Evolutionary conservation across 441 rosid genomes (phyloP).

Genomic region (Euphorbia schlechtendalii): DNA sequence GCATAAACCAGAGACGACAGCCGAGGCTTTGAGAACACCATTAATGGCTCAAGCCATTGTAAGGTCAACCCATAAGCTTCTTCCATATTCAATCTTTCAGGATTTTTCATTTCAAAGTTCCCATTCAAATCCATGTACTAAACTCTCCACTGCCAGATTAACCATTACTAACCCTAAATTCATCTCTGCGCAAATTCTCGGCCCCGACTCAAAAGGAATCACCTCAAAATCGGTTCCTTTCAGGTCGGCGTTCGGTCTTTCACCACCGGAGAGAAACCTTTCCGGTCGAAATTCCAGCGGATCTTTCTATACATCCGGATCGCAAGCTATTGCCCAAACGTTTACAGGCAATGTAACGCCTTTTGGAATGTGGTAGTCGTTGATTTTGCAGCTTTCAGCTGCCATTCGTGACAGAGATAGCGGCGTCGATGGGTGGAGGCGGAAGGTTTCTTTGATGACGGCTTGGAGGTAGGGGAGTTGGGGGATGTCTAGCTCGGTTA

Average conservation of each 20-base stretch:
- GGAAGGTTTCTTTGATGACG: slow-evolving; percentile 58
- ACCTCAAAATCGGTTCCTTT: slow-evolving; percentile 67
- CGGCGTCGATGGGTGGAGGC: slow-evolving; percentile 59
- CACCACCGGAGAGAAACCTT: slow-evolving; percentile 56
- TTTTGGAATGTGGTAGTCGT: slow-evolving; percentile 46
- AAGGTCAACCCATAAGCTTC: slow-evolving; percentile 66
- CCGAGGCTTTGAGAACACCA: slow-evolving; percentile 56
- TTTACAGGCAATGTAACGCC: slow-evolving; percentile 41
- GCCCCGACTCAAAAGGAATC: slow-evolving; percentile 81
- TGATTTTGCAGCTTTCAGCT: slow-evolving; percentile 37
- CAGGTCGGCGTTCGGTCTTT: slow-evolving; percentile 47
- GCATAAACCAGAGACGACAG: slow-evolving; percentile 24
- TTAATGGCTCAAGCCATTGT: slow-evolving; percentile 50
- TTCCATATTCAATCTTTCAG: slow-evolving; percentile 59
- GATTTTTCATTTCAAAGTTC: slow-evolving; percentile 39
- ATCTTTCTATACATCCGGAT: slow-evolving; percentile 37
- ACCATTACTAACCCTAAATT: slow-evolving; percentile 64
- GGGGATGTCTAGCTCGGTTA: slow-evolving; percentile 47
- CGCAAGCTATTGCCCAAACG: slow-evolving; percentile 59
- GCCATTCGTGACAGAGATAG: slow-evolving; percentile 49
- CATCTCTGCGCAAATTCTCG: slow-evolving; percentile 74
- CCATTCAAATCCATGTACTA: slow-evolving; percentile 70
- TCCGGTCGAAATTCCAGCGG: slow-evolving; percentile 44
- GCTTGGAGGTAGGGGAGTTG: slow-evolving; percentile 57
- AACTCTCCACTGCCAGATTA: slow-evolving; percentile 48